Evolutionary conservation across 2,329 filamentous ascomycete species (phyloP), one percentile per base, ranked within the genome.

Genomic region (Phaeosphaeriaceae sp.): DNA sequence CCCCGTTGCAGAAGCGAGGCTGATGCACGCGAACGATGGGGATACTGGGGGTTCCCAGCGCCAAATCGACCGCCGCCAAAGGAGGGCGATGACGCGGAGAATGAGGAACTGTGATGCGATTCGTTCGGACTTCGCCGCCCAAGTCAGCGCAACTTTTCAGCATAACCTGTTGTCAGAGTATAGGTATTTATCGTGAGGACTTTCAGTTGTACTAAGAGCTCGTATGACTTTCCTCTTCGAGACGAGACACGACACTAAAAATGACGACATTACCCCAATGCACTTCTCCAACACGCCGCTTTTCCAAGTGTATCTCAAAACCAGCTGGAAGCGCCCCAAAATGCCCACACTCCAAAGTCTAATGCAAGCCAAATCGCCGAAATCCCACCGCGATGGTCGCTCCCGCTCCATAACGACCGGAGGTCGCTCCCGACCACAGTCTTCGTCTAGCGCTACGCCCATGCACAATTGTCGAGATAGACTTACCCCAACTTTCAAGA

Each of bases 1-100:
- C 85, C 85, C 6, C 68, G 71, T 32, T 87, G 85, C 58, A 56
- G 56, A 9, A 44, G 49, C 1, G 57, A 67, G 55, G 49, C 54
- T 19, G 56, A 59, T n/a, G 55, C 61, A 1, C 52, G 44, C 10
- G 52, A 26, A 42, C 26, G 49, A 35, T 24, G 19, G 7, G 70
- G 71, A 53, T 73, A 73, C 58, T 75, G 70, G 72, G 70, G 73
- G 1, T 21, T 42, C 0, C 35, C 56, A 15, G 22, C 19, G 5
- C 11, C 5, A 13, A 35, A 35, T n/a, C 2, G 17, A n/a, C 35
- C 35, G 8, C 35, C 35, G 15, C 35, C 35, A n/a, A 40, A 40
- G 35, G 30, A 35, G 30, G 15, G 35, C 35, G 35, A n/a, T 2
- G 35, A 40, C 35, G 5, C 13, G 11, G 15, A 40, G 2, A n/a